A percentile compares a stretch with the other conserved stretches of the same genome.
These are phyloP conservation scores for Paraphaeosphaeria minitans DNA, from an alignment of 2,329 filamentous ascomycete genomes.

Conservation along the genomic window DNA sequence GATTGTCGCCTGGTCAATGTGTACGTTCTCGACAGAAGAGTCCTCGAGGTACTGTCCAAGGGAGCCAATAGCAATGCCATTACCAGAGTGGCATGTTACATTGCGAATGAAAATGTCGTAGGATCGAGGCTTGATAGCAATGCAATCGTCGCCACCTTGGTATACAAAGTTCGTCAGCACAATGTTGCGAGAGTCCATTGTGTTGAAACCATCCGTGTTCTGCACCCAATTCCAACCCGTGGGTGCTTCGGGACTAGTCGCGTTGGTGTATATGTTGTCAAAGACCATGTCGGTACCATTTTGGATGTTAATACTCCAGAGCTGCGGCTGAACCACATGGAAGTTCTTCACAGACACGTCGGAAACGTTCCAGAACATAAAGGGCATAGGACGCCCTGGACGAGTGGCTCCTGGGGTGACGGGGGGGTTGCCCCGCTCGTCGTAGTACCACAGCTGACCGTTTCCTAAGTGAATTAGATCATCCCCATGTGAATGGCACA, in stretches of 20 bases:
- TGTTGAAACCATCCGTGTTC: conserved; percentile 64
- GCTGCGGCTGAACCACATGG: conserved; percentile 56
- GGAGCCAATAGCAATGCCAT: conserved; percentile 58
- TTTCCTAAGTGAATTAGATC: background rate
- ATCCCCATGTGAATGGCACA: too few species aligned
- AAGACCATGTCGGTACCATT: conserved; percentile 61
- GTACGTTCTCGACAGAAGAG: conserved; percentile 56
- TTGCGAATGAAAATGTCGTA: conserved; percentile 63
- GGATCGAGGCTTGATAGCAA: conserved; percentile 66
- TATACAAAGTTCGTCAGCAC: conserved; percentile 58
- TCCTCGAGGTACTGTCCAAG: conserved; percentile 63
- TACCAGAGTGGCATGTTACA: conserved; percentile 59
- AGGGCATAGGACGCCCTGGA: conserved; percentile 61
- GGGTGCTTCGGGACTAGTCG: conserved; percentile 56
- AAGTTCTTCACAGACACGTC: conserved; percentile 61
- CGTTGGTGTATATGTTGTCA: conserved; percentile 58
- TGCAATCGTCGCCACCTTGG: conserved; percentile 66
- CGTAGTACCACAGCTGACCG: conserved; percentile 60
- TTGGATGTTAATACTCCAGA: conserved; percentile 64
- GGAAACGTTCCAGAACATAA: conserved; percentile 64
- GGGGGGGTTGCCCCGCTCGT: conserved; percentile 46
- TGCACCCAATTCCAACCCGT: conserved; percentile 62
- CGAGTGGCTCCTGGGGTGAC: conserved; percentile 41
- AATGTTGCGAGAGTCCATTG: conserved; percentile 60
- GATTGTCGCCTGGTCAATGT: conserved; percentile 52